Conservation (phyloP, 2,329 filamentous ascomycete genomes). For the Phyllosticta citrichinensis region DNA sequence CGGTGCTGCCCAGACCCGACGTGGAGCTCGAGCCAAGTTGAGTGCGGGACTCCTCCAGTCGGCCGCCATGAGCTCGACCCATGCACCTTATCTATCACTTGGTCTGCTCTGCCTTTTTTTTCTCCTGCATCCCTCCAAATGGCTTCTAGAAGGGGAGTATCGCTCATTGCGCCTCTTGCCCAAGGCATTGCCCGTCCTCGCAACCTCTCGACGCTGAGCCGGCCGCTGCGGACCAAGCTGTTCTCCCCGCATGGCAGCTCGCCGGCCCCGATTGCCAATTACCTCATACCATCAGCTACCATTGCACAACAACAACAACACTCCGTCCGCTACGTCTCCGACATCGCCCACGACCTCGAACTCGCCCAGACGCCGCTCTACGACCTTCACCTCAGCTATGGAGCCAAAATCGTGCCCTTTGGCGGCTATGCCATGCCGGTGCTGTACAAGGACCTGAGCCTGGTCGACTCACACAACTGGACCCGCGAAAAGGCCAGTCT, state of each 20-base stretch:
- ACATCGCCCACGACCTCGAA: slow-evolving; percentile 12
- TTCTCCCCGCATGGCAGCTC: not conserved
- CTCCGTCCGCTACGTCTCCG: slow-evolving; percentile 20
- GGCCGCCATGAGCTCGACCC: not conserved
- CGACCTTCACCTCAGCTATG: slow-evolving; percentile 65
- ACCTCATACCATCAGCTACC: slow-evolving; percentile 2
- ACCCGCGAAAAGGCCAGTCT: slow-evolving; percentile 80
- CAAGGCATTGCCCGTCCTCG: slow-evolving; percentile 5
- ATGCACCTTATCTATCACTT: not conserved
- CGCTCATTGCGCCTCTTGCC: slow-evolving; percentile 11
- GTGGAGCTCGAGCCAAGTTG: slow-evolving; percentile 3
- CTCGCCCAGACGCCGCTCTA: slow-evolving; percentile 61
- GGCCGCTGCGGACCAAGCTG: not conserved
- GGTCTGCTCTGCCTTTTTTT: not conserved
- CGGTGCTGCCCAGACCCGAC: not conserved
- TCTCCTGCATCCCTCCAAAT: not conserved
- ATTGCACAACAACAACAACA: not conserved
- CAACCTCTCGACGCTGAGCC: not conserved
- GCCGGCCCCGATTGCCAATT: slow-evolving; percentile 2
- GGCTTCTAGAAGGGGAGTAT: slow-evolving; percentile 5
- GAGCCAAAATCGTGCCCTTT: slow-evolving; percentile 94
- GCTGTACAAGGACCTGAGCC: slow-evolving; percentile 67
- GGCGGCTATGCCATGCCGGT: slow-evolving; percentile 89
- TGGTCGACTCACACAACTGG: slow-evolving; percentile 80
- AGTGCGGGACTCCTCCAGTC: slow-evolving; percentile 1